Percentiles rank a stretch among this genome's conserved stretches.
Conservation (phyloP, 2,329 filamentous ascomycete species). For the Fusarium protoensiforme region DNA sequence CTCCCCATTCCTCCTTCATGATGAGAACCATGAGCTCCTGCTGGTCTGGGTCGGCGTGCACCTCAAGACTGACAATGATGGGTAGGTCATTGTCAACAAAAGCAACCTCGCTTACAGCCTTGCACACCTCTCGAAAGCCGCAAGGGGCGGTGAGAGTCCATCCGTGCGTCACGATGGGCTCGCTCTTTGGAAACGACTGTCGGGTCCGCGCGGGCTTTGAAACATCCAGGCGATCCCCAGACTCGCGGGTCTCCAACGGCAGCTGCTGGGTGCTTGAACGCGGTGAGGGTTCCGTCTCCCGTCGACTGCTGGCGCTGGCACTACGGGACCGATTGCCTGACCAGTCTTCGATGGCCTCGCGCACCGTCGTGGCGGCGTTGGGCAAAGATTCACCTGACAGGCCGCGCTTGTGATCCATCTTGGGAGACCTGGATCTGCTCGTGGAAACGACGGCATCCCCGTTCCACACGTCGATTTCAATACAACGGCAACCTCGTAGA, state of each 20-base stretch:
- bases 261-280: constrained; percentile 44
- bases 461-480: constrained; percentile 97
- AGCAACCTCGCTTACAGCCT: constrained; percentile 80
- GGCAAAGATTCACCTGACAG: constrained; percentile 60
- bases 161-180: constrained; percentile 85
- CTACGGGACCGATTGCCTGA: constrained; percentile 51
- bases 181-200: constrained; percentile 57
- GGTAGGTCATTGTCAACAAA: constrained; percentile 82
- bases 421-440: constrained; percentile 51
- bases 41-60: constrained; percentile 84
- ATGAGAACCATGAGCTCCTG: constrained; percentile 94
- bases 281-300: constrained; percentile 46
- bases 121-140: constrained; percentile 87
- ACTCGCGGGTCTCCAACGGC: constrained; percentile 46
- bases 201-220: constrained; percentile 38
- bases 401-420: constrained; percentile 57
- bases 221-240: constrained; percentile 49
- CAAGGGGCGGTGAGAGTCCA: constrained; percentile 89
- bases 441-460: constrained; percentile 62
- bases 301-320: constrained; percentile 51
- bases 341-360: constrained; percentile 49
- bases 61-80: constrained; percentile 91
- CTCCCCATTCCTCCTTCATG: constrained; percentile 89
- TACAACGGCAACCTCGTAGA: constrained; percentile 82
- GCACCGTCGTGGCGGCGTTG: constrained; percentile 56